Evolutionary conservation across 306 rosid species (phyloP).

Genomic region (Begonia fuchsioides): DNA sequence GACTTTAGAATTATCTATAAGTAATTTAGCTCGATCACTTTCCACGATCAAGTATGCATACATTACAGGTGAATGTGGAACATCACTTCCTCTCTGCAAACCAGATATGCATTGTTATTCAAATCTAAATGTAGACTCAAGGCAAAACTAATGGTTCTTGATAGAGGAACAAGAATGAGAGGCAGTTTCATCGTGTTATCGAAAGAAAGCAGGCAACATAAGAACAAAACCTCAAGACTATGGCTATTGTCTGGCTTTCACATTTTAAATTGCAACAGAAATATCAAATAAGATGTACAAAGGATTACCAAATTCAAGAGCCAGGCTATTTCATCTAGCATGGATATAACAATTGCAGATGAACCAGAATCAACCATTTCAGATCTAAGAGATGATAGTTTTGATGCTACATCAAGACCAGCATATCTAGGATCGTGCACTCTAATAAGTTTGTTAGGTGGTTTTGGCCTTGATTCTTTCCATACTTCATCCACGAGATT

Average conservation of each 20-base stretch:
- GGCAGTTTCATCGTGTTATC: no score
- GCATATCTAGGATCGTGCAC: constrained; percentile 71
- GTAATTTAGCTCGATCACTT: constrained; percentile 57
- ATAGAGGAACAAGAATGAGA: constrained; percentile 11
- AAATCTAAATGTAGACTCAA: background rate
- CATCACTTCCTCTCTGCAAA: constrained; percentile 89
- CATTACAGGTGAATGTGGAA: constrained; percentile 88
- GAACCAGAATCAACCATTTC: constrained; percentile 58
- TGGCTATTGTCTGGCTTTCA: no score
- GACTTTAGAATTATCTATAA: constrained; percentile 62
- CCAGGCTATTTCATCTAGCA: constrained; percentile 98
- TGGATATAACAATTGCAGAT: constrained; percentile 68
- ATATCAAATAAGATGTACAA: constrained; percentile 2
- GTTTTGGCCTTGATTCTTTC: constrained; percentile 62
- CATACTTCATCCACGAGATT: constrained; percentile 89
- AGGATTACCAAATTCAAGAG: constrained; percentile 74
- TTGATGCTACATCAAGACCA: constrained; percentile 72
- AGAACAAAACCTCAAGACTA: no score
- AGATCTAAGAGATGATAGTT: constrained; percentile 58
- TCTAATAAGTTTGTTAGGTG: constrained; percentile 50
- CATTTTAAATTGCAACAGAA: background rate
- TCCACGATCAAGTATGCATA: constrained; percentile 92
- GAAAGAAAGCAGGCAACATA: no score
- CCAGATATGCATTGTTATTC: background rate
- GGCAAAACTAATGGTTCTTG: background rate